Conservation (phyloP, 345 rosid genomes). For the Diplotaxis tenuifolia region DNA sequence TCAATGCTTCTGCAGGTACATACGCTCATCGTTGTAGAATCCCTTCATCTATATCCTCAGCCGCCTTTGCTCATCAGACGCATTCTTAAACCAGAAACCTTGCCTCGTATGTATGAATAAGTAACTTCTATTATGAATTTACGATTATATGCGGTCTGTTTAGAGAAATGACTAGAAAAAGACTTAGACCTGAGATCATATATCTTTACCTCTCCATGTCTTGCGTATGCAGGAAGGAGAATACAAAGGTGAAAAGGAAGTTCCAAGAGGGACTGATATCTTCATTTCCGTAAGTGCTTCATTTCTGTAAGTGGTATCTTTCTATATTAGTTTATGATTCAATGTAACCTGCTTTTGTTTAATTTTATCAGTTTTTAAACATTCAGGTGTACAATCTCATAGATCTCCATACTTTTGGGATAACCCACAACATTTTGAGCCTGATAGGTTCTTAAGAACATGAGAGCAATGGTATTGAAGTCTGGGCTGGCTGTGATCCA, state of each 20-base stretch:
- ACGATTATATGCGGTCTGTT: too few species aligned
- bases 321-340: not conserved
- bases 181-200: not conserved
- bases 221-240: constrained; percentile 59
- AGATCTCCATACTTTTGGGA: constrained; percentile 91
- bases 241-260: constrained; percentile 62
- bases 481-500: constrained; percentile 91
- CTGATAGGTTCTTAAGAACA: constrained; percentile 63
- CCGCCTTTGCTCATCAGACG: constrained; percentile 92
- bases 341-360: not conserved
- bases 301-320: constrained; percentile 39
- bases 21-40: constrained; percentile 79
- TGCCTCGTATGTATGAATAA: constrained; percentile 85
- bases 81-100: constrained; percentile 58
- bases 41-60: constrained; percentile 91
- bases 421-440: constrained; percentile 65
- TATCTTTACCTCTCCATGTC: not conserved
- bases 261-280: constrained; percentile 84
- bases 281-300: constrained; percentile 83
- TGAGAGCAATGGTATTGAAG: constrained; percentile 63
- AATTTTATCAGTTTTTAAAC: not conserved
- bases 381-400: constrained; percentile 83
- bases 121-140: too few species aligned
- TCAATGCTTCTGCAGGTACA: constrained; percentile 49
- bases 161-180: not conserved